A percentile compares a stretch with the other conserved stretches of the same genome.
phyloP scores from a whole-genome alignment of 2,329 filamentous ascomycete species.

The Phyllosticta citribraziliensis region DNA sequence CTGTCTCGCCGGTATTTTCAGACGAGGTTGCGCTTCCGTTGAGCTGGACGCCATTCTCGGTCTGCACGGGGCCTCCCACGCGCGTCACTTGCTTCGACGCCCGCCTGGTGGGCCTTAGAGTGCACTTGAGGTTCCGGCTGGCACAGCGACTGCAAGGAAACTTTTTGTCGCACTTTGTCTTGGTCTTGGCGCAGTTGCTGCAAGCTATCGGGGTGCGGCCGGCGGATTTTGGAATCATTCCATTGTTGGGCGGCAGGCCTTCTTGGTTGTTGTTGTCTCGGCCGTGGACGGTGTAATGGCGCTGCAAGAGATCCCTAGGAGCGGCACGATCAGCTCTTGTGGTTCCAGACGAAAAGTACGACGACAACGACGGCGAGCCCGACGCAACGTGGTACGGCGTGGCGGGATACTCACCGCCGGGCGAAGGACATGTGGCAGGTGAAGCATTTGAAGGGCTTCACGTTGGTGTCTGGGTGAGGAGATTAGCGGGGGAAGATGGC shows the following conservation, averaged over 20 bases:
- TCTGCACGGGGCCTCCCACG: slow-evolving; percentile 4
- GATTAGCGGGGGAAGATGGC: slow-evolving; percentile 7
- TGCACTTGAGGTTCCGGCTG: slow-evolving; percentile 39
- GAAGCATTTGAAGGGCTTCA: slow-evolving; percentile 47
- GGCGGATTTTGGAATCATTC: slow-evolving; percentile 43
- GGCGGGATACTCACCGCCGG: slow-evolving; percentile 33
- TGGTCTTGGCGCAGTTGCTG: slow-evolving; percentile 45
- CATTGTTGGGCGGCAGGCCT: slow-evolving; percentile 36
- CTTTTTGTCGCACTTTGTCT: slow-evolving; percentile 46
- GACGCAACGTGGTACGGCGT: neutral
- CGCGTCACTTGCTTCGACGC: slow-evolving; percentile 33
- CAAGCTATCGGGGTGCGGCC: slow-evolving; percentile 44
- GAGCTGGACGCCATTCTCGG: slow-evolving; percentile 18
- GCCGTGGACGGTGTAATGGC: slow-evolving; percentile 44
- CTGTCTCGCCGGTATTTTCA: slow-evolving; percentile 23
- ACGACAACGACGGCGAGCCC: neutral
- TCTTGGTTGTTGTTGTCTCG: slow-evolving; percentile 41
- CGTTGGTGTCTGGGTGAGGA: slow-evolving; percentile 37
- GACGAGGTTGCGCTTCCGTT: slow-evolving; percentile 23
- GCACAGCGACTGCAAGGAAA: slow-evolving; percentile 44
- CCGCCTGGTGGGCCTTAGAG: slow-evolving; percentile 37
- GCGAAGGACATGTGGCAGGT: slow-evolving; percentile 47
- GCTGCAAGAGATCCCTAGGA: slow-evolving; percentile 40
- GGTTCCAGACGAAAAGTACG: neutral
- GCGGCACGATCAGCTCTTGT: neutral